These are phyloP conservation scores for Cercospora janseana DNA, from an alignment of 2,329 filamentous ascomycete genomes.

Conservation along the genomic window DNA sequence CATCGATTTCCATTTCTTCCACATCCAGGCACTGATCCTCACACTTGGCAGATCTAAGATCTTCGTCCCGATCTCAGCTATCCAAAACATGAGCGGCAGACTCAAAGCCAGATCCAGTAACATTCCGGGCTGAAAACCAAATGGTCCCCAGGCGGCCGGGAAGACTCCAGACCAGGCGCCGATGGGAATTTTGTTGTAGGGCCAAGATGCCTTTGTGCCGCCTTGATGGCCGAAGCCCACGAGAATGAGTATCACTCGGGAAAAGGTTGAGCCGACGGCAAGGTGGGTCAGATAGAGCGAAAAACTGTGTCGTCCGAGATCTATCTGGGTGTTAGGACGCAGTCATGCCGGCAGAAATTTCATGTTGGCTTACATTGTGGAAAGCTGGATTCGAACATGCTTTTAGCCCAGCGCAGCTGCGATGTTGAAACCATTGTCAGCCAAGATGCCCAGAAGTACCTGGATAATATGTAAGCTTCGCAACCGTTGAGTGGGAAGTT, in stretches of 20 bases:
- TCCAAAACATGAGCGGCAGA: slow-evolving; percentile 23
- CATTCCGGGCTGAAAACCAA: slow-evolving; percentile 23
- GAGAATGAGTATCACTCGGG: slow-evolving; percentile 44
- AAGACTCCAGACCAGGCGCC: slow-evolving; percentile 14
- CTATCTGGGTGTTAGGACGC: background rate
- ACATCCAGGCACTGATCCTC: slow-evolving; percentile 19
- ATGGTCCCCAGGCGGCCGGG: slow-evolving; percentile 15
- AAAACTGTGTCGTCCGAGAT: slow-evolving; percentile 61
- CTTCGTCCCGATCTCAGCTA: slow-evolving; percentile 26
- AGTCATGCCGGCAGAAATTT: background rate
- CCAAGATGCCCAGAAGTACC: slow-evolving; percentile 58
- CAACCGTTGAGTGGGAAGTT: background rate
- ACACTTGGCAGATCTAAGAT: slow-evolving; percentile 25
- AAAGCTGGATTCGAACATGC: slow-evolving; percentile 21
- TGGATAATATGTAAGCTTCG: slow-evolving; percentile 18
- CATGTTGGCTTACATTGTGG: slow-evolving; percentile 19
- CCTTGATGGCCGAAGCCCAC: slow-evolving; percentile 17
- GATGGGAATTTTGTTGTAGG: slow-evolving; percentile 7
- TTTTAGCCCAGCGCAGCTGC: slow-evolving; percentile 23
- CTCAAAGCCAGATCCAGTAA: slow-evolving; percentile 18
- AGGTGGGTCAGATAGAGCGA: slow-evolving; percentile 63
- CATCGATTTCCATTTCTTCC: slow-evolving; percentile 14
- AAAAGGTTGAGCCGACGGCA: slow-evolving; percentile 56
- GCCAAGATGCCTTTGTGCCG: slow-evolving; percentile 17
- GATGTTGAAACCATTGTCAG: slow-evolving; percentile 18